These are phyloP conservation scores for Schwanniomyces yamadae DNA, from an alignment of 805 yeast genomes.

Conservation along the genomic window DNA sequence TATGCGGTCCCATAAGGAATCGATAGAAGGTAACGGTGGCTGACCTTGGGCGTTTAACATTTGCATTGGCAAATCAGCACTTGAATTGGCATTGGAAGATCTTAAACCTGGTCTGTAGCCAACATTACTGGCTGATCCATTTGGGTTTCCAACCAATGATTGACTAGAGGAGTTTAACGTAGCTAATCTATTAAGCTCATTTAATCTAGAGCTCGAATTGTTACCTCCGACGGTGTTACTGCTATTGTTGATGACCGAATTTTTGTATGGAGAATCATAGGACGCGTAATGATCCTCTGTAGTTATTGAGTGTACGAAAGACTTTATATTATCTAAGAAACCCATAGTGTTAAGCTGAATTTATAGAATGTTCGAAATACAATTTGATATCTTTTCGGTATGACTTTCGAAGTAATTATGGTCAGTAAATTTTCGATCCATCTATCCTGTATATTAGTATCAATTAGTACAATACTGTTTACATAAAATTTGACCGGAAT, in stretches of 20 bases:
- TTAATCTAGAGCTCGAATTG: slow-evolving; percentile 32
- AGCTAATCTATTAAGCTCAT: slow-evolving; percentile 30
- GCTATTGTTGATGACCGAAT: slow-evolving; percentile 16
- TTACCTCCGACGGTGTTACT: slow-evolving; percentile 15
- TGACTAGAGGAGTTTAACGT: slow-evolving; percentile 25
- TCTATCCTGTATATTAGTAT: too few species aligned
- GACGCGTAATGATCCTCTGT: slow-evolving; percentile 62
- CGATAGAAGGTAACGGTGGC: slow-evolving; percentile 49
- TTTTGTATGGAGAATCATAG: slow-evolving; percentile 40
- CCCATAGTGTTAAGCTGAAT: slow-evolving; percentile 27
- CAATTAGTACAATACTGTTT: too few species aligned
- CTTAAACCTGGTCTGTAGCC: slow-evolving; percentile 45
- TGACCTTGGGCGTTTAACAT: slow-evolving; percentile 45
- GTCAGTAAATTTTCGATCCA: too few species aligned
- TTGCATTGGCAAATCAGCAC: slow-evolving; percentile 46
- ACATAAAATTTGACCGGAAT: too few species aligned
- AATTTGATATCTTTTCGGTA: too few species aligned
- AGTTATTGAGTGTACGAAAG: slow-evolving; percentile 49
- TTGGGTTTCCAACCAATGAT: slow-evolving; percentile 22
- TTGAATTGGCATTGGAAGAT: slow-evolving; percentile 39
- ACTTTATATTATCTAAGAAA: slow-evolving; percentile 35
- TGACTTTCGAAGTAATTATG: too few species aligned
- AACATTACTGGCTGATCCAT: slow-evolving; percentile 15
- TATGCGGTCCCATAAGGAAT: slow-evolving; percentile 43
- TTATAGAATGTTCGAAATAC: too few species aligned